phyloP scores from a whole-genome alignment of 805 yeast species.

The Grigorovia transvaalensis region DNA sequence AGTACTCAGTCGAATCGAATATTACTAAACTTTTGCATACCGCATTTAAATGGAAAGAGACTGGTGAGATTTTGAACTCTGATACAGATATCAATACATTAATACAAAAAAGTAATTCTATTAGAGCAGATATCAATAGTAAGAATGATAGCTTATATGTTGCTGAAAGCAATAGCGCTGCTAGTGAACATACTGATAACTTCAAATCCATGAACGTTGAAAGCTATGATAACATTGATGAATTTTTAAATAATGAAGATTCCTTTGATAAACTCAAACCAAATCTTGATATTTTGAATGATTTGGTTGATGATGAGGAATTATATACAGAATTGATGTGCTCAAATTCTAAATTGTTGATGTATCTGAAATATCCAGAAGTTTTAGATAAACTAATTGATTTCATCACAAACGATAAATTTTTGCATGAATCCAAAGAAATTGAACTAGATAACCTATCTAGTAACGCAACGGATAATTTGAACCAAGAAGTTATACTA shows the following conservation, averaged over 20 bases:
- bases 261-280: constrained; percentile 30
- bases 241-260: constrained; percentile 21
- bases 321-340: constrained; percentile 60
- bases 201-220: neutral
- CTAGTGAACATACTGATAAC: constrained; percentile 15
- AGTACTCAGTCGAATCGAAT: constrained; percentile 43
- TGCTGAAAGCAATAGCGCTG: constrained; percentile 19
- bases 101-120: neutral
- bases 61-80: neutral
- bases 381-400: constrained; percentile 58
- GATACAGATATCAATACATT: neutral
- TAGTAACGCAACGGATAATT: neutral
- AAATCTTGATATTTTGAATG: constrained; percentile 36
- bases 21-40: constrained; percentile 37
- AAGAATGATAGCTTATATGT: constrained; percentile 22
- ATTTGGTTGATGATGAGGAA: constrained; percentile 63
- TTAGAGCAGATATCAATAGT: neutral
- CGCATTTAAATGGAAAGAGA: constrained; percentile 16
- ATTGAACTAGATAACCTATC: neutral
- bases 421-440: constrained; percentile 16
- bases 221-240: neutral
- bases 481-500: constrained; percentile 5
- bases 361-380: constrained; percentile 71
- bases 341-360: constrained; percentile 64
- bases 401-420: constrained; percentile 42